Evolutionary conservation across 1,284 basidiomycete genomes (phyloP).

Genomic region (Moesziomyces globuligerus): DNA sequence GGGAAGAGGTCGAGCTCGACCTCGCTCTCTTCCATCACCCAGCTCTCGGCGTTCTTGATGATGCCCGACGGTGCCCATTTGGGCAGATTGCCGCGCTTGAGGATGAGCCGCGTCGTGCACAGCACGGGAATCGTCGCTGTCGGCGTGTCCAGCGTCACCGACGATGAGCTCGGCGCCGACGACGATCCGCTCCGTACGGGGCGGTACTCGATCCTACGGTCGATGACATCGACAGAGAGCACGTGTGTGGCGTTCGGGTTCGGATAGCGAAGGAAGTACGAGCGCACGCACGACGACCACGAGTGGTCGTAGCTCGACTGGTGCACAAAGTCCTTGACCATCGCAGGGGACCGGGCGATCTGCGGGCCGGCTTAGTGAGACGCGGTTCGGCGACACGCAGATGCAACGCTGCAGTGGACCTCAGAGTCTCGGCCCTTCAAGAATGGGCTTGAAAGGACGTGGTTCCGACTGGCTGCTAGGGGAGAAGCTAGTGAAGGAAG

Average conservation of each 20-base stretch:
- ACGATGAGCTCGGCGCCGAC: conserved; percentile 24
- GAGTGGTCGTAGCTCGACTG: conserved; percentile 45
- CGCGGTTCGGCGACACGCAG: too few relatives aligned
- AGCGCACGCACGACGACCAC: conserved; percentile 68
- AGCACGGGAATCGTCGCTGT: conserved; percentile 74
- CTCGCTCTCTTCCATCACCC: conserved; percentile 66
- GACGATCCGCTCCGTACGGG: conserved; percentile 24
- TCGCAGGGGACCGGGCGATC: not conserved
- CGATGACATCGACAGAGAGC: conserved; percentile 91
- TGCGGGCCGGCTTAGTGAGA: not conserved
- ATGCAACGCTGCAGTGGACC: not conserved
- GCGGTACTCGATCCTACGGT: conserved; percentile 71
- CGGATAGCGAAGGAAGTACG: conserved; percentile 94
- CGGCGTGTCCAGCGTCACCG: conserved; percentile 15
- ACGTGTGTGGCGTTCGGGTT: conserved; percentile 96
- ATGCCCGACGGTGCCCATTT: conserved; percentile 88
- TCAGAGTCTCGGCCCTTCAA: too few relatives aligned
- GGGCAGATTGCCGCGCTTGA: conserved; percentile 89
- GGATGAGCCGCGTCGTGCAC: conserved; percentile 87
- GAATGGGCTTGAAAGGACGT: too few relatives aligned
- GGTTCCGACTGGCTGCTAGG: too few relatives aligned
- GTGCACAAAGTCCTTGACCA: conserved; percentile 51
- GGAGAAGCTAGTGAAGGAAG: too few relatives aligned
- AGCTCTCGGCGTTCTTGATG: conserved; percentile 69
- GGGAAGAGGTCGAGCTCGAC: conserved; percentile 60